Conservation (phyloP, 441 rosid genomes). For the Geranium incanum region DNA sequence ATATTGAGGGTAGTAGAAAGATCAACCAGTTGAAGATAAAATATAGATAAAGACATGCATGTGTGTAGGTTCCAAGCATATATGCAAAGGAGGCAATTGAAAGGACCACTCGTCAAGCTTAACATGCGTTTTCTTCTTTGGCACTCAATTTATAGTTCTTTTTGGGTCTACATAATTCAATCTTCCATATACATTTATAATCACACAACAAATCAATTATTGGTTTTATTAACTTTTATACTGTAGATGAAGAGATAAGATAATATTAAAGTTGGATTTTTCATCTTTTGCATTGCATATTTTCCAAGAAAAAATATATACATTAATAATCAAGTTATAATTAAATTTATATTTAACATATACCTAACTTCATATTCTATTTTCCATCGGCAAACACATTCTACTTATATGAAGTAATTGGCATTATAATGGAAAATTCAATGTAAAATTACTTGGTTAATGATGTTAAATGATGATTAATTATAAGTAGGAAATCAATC, state of each 20-base stretch:
- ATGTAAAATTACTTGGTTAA: too few relatives aligned
- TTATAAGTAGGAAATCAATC: conserved; percentile 1
- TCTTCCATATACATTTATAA: neutral
- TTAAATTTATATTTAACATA: too few relatives aligned
- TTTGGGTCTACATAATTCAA: too few relatives aligned
- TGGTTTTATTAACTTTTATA: neutral
- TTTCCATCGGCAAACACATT: too few relatives aligned
- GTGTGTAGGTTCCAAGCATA: neutral
- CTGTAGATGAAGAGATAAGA: neutral
- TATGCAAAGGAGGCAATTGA: neutral
- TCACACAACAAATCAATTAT: neutral
- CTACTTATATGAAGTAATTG: too few relatives aligned
- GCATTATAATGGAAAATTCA: too few relatives aligned
- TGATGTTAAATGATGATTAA: neutral
- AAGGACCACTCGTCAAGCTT: conserved; percentile 14
- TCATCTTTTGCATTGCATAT: neutral
- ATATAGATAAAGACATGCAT: neutral
- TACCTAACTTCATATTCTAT: too few relatives aligned
- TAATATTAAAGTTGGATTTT: neutral
- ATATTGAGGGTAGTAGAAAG: too few relatives aligned
- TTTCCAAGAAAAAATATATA: too few relatives aligned
- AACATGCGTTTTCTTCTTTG: conserved; percentile 24
- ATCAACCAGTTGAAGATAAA: neutral
- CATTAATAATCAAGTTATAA: too few relatives aligned
- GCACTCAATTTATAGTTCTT: conserved; percentile 24